Percentiles rank a stretch among this genome's conserved stretches.
Evolutionary conservation across 2,329 filamentous ascomycete genomes (phyloP).

Genomic region (Zopfia rhizophila): DNA sequence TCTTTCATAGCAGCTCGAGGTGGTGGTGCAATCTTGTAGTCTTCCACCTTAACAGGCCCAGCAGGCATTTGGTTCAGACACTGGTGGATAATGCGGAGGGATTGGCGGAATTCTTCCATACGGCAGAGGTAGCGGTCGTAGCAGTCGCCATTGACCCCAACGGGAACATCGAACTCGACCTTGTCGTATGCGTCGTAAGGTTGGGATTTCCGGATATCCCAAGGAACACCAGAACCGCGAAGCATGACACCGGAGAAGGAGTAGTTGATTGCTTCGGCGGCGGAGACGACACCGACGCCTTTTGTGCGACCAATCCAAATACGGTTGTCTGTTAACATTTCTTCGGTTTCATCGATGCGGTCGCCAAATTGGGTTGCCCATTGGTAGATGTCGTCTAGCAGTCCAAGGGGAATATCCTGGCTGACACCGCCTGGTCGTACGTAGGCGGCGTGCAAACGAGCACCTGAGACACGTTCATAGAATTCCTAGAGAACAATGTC

Average conservation of each 20-base stretch:
- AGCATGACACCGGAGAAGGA: slow-evolving; percentile 98
- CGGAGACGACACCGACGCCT: slow-evolving; percentile 89
- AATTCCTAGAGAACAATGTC: slow-evolving; percentile 77
- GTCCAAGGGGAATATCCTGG: slow-evolving; percentile 91
- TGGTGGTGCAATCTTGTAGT: slow-evolving; percentile 97
- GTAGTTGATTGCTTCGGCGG: slow-evolving; percentile 94
- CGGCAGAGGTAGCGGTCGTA: slow-evolving; percentile 99
- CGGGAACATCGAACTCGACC: slow-evolving; percentile 97
- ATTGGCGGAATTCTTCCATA: slow-evolving; percentile 99
- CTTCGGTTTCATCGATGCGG: slow-evolving; percentile 98
- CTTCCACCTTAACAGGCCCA: slow-evolving; percentile 93
- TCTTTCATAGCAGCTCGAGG: slow-evolving; percentile 99
- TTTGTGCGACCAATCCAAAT: slow-evolving; percentile 97
- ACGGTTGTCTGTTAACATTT: slow-evolving; percentile 98
- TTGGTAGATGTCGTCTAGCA: slow-evolving; percentile 99
- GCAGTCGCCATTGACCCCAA: slow-evolving; percentile 97
- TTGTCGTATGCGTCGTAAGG: slow-evolving; percentile 98
- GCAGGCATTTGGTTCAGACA: slow-evolving; percentile 99
- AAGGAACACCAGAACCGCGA: slow-evolving; percentile 93
- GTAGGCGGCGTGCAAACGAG: slow-evolving; percentile 96
- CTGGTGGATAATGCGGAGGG: slow-evolving; percentile 97
- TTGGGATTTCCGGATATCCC: slow-evolving; percentile 95
- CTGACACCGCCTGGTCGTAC: slow-evolving; percentile 96
- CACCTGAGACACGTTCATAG: slow-evolving; percentile 98
- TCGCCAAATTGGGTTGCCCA: slow-evolving; percentile 99